Percentiles rank a stretch among this genome's conserved stretches.
Conservation (phyloP, 306 rosid genomes). For the Begonia fuchsioides region DNA sequence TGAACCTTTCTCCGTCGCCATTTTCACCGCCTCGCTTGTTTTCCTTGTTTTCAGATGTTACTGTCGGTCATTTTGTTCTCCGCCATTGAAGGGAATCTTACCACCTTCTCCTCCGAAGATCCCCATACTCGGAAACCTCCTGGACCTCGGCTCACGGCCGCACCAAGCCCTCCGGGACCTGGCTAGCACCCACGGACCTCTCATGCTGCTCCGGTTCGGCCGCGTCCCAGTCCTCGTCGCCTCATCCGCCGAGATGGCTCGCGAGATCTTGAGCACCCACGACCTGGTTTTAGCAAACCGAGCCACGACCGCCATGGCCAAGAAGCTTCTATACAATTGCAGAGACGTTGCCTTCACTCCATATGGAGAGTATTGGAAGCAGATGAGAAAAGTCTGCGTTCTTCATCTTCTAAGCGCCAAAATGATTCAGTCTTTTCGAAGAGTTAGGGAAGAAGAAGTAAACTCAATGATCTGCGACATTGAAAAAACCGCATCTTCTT, state of each 20-base stretch:
- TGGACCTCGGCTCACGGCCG: conserved; percentile 12
- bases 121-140: conserved; percentile 22
- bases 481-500: conserved; percentile 1
- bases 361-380: conserved; percentile 33
- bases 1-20: too few relatives aligned
- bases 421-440: conserved; percentile 17
- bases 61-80: too few relatives aligned
- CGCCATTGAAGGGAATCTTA: not conserved
- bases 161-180: conserved; percentile 10
- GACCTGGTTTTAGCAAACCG: conserved; percentile 17
- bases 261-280: conserved; percentile 22
- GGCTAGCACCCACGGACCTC: conserved; percentile 10
- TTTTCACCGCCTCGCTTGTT: too few relatives aligned
- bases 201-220: conserved; percentile 22
- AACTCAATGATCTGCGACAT: conserved; percentile 11
- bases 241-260: conserved; percentile 14
- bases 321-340: conserved; percentile 5
- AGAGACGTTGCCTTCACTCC: conserved; percentile 11
- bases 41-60: too few relatives aligned
- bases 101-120: conserved; percentile 18
- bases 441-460: conserved; percentile 17
- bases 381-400: conserved; percentile 12
- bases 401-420: conserved; percentile 20
- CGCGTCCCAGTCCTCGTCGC: conserved; percentile 8
- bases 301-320: not conserved